Conservation (phyloP, 371 early-diverging fungal species). For the Capillidium rhysosporum region DNA sequence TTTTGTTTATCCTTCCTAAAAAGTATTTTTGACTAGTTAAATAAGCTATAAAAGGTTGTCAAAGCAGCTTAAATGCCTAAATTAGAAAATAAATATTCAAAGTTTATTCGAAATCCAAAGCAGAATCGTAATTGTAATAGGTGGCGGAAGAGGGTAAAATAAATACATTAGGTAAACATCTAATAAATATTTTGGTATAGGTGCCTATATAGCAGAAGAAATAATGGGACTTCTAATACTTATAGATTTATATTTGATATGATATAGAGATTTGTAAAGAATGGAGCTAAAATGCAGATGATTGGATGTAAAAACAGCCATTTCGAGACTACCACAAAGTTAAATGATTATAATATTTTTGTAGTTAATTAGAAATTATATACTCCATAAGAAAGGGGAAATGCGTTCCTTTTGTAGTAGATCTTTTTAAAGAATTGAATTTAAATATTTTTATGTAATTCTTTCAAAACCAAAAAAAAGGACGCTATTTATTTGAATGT, state of each 20-base stretch:
- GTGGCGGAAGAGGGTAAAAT: conserved; percentile 53
- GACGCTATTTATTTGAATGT: conserved; percentile 14
- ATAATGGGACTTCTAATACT: background rate
- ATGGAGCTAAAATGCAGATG: conserved; percentile 59
- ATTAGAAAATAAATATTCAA: conserved; percentile 5
- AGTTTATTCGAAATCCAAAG: conserved; percentile 54
- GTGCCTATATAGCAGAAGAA: conserved; percentile 44
- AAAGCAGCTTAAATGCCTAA: no score
- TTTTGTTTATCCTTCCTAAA: no score
- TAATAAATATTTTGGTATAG: conserved; percentile 16
- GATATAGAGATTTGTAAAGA: conserved; percentile 38
- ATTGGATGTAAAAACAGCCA: conserved; percentile 36
- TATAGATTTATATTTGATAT: background rate
- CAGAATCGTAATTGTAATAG: conserved; percentile 82
- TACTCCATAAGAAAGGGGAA: conserved; percentile 21
- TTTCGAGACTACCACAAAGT: conserved; percentile 40
- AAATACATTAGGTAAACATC: background rate
- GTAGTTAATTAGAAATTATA: background rate
- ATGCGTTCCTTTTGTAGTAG: conserved; percentile 54
- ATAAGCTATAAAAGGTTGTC: no score
- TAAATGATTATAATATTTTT: conserved; percentile 24
- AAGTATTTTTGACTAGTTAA: no score
- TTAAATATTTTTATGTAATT: conserved; percentile 31
- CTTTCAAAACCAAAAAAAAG: conserved; percentile 31
- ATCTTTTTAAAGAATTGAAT: conserved; percentile 44